Base-by-base conservation (phyloP, 1,284 basidiomycete species). In the Fomes fomentarius region DNA sequence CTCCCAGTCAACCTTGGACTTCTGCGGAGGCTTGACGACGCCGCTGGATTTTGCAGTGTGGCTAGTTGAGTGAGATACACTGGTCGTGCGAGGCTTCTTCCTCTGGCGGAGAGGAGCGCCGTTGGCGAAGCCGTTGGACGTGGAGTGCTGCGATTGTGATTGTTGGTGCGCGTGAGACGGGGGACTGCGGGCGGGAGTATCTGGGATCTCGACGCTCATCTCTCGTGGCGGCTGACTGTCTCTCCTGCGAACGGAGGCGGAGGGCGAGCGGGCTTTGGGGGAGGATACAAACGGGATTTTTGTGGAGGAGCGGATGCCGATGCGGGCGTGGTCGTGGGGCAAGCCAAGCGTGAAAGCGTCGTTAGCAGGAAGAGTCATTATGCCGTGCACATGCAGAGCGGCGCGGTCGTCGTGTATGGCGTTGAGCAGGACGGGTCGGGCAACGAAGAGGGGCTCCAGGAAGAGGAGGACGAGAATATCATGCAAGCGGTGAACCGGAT, bases 1-100 rank as follows among this genome's bases (percentile, higher is more conserved):
- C 76, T 98, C 95, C 84, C 85, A 91, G 64, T 84, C 79, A 30
- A 82, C 70, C 37, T n/a, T n/a, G n/a, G n/a, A n/a, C n/a, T 58
- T 70, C 22, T 35, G 50, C 2, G 44, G 2, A 12, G 56, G 21
- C 22, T 51, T 54, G 19, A 14, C 22, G 5, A 35, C 28, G 14
- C 30, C 35, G 9, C 42, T 44, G 15, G 35, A 51, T 63, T 65
- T 54, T 25, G 33, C 34, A 26, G 50, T 39, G 34, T 52, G 45
- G 28, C 33, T 42, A 35, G 52, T 22, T 38, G 52, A 26, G 26
- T 38, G 39, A 39, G 60, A 28, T 38, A 38, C 26, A 22, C 48
- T 51, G n/a, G 35, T 42, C 24, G 56, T 54, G 12, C 54, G 45
- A 40, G 53, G 33, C 50, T 54, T 57, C 57, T 59, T 56, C 47